Evolutionary conservation across 2,329 filamentous ascomycete genomes (phyloP), one percentile per base, ranked within the genome.

Genomic region (Akanthomyces muscarius): DNA sequence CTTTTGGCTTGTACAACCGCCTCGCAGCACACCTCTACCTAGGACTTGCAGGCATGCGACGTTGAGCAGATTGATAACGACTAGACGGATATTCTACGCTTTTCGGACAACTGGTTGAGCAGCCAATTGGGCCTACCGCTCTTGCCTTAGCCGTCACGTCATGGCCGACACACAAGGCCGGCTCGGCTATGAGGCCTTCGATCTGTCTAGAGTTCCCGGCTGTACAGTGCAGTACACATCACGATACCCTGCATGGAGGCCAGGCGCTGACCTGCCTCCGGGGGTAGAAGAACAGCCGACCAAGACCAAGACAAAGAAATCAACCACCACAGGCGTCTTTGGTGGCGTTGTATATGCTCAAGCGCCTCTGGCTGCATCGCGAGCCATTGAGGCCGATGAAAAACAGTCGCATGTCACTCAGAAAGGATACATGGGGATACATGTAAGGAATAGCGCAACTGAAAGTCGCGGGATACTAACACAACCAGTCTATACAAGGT

Each of bases 401-500:
- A 30, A 62, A 7, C 54, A 58, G 18, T 50, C 64, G 10, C 66
- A 64, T 10, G 45, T 33, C 10, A 42, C 7, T 16, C 61, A 59
- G 14, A 63, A 64, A 16, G 68, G 65, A 4, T 70, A 61, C 11
- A 69, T 76, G 3, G 74, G 72, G 1, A 74, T 78, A 51, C 76
- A 78, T 67, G 77, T 78, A 64, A 68, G 76, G 71, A 28, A n/a
- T 2, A 7, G 8, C 18, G 5, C n/a, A 41, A 18, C 25, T 5
- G 44, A 21, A 4, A 51, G 28, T n/a, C 14, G 5, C n/a, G 7
- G 21, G 16, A 6, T n/a, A n/a, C 56, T 59, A 8, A 59, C 16
- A 23, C 2, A 3, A 25, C 2, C 44, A 85, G 83, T 80, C 82
- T 10, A 81, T 86, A 25, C 81, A 85, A 67, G 83, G 82, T 10